These are phyloP conservation scores for Lathyrus sativus DNA, from an alignment of 306 rosid species.

Conservation along the genomic window DNA sequence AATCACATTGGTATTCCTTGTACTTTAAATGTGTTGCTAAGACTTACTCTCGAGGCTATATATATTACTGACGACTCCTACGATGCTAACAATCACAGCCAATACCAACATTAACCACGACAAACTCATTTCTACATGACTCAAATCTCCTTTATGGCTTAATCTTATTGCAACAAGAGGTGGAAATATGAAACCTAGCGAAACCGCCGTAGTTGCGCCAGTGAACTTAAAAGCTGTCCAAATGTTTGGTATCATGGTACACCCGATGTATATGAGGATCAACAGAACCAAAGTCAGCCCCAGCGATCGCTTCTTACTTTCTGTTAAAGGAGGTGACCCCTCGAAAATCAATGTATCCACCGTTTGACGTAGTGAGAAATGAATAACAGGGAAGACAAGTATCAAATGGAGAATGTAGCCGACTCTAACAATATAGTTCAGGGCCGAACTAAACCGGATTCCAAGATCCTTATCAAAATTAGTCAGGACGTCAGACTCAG, in stretches of 20 bases:
- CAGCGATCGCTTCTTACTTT: slow-evolving; percentile 78
- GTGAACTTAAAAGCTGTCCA: slow-evolving; percentile 97
- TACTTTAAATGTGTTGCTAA: slow-evolving; percentile 35
- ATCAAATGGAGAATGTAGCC: slow-evolving; percentile 94
- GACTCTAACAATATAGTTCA: slow-evolving; percentile 76
- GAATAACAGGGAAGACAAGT: slow-evolving; percentile 93
- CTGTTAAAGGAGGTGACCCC: slow-evolving; percentile 72
- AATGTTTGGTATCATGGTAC: slow-evolving; percentile 91
- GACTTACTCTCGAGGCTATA: slow-evolving; percentile 65
- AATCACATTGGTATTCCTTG: slow-evolving; percentile 28
- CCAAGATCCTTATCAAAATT: slow-evolving; percentile 87
- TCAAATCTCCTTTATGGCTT: slow-evolving; percentile 56
- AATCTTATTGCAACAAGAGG: slow-evolving; percentile 70
- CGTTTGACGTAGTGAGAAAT: slow-evolving; percentile 85
- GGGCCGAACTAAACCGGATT: slow-evolving; percentile 68
- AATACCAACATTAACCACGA: slow-evolving; percentile 73
- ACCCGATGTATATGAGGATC: slow-evolving; percentile 76
- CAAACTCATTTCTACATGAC: slow-evolving; percentile 51
- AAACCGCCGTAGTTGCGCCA: slow-evolving; percentile 91
- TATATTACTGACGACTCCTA: slow-evolving; percentile 76
- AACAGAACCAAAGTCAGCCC: slow-evolving; percentile 71
- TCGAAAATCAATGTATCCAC: slow-evolving; percentile 73
- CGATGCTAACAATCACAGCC: slow-evolving; percentile 66
- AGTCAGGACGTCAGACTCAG: slow-evolving; percentile 81
- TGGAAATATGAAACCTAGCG: slow-evolving; percentile 89